A percentile compares a stretch with the other conserved stretches of the same genome.
These are phyloP conservation scores for Phytophthora pluvialis DNA, from an alignment of 352 stramenopile genomes.

Conservation along the genomic window DNA sequence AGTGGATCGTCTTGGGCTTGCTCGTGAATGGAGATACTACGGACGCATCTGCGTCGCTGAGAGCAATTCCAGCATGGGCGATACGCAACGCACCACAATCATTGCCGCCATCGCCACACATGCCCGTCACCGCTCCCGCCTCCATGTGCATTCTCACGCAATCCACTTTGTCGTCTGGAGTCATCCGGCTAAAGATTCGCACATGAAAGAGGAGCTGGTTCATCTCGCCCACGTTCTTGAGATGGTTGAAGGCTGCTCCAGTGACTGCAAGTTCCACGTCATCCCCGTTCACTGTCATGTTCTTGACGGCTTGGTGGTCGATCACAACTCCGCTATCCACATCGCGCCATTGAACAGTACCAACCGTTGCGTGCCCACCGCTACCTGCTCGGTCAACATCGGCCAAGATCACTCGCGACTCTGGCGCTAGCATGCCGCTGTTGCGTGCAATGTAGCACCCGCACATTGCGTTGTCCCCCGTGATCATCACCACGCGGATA, in stretches of 20 bases:
- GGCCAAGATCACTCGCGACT: conserved; percentile 46
- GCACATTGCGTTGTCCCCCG: conserved; percentile 73
- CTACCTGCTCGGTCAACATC: conserved; percentile 30
- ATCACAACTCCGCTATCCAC: conserved; percentile 36
- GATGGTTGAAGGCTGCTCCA: conserved; percentile 70
- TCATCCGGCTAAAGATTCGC: conserved; percentile 86
- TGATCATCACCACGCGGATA: conserved; percentile 82
- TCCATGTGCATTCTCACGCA: conserved; percentile 74
- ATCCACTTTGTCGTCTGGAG: conserved; percentile 68
- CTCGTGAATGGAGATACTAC: conserved; percentile 91
- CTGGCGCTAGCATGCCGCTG: conserved; percentile 42
- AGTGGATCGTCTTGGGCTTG: conserved; percentile 77
- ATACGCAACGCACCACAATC: conserved; percentile 92
- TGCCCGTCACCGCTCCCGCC: conserved; percentile 68
- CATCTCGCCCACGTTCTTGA: conserved; percentile 64
- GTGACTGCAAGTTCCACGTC: conserved; percentile 73
- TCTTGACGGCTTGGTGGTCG: conserved; percentile 36
- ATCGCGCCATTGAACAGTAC: conserved; percentile 46
- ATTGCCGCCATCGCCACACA: conserved; percentile 90
- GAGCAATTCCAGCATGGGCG: conserved; percentile 91
- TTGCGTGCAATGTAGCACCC: conserved; percentile 57
- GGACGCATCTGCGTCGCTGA: conserved; percentile 90
- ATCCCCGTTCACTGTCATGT: conserved; percentile 12
- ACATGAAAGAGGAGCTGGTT: conserved; percentile 64
- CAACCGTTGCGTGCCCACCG: conserved; percentile 17